phyloP scores from a whole-genome alignment of 495 filamentous ascomycete genomes.

The Podospora anserina region DNA sequence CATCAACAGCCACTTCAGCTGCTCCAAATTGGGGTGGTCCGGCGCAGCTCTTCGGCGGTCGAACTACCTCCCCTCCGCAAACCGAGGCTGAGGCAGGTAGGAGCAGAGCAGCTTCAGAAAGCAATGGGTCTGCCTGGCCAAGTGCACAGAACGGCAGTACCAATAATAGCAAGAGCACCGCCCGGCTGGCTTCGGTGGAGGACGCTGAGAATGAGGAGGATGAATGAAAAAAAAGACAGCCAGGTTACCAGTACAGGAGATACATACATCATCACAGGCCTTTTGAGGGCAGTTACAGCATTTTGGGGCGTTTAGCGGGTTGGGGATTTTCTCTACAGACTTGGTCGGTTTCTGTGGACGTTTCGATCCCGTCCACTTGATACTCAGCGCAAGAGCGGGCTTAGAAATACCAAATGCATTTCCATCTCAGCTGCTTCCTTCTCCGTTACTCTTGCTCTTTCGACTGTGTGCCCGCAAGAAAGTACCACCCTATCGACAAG shows the following conservation, averaged over 20 bases:
- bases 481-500: not conserved
- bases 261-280: not conserved
- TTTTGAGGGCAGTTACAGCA: not conserved
- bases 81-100: not conserved
- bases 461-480: not conserved
- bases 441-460: not conserved
- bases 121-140: not conserved
- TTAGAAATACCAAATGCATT: not conserved
- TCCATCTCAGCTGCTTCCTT: not conserved
- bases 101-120: not conserved
- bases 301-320: not conserved
- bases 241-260: not conserved
- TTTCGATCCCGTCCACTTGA: not conserved
- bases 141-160: constrained; percentile 17
- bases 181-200: constrained; percentile 38
- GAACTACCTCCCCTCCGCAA: not conserved
- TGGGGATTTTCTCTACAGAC: not conserved
- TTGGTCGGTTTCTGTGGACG: not conserved
- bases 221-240: not conserved
- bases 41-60: constrained; percentile 35
- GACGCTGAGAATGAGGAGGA: constrained; percentile 38
- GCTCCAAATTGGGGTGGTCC: constrained; percentile 45
- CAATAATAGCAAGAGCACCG: constrained; percentile 10
- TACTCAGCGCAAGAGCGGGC: not conserved
- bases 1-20: constrained; percentile 39